phyloP scores from a whole-genome alignment of 768 basidiomycete genomes.

The Russula sp. region DNA sequence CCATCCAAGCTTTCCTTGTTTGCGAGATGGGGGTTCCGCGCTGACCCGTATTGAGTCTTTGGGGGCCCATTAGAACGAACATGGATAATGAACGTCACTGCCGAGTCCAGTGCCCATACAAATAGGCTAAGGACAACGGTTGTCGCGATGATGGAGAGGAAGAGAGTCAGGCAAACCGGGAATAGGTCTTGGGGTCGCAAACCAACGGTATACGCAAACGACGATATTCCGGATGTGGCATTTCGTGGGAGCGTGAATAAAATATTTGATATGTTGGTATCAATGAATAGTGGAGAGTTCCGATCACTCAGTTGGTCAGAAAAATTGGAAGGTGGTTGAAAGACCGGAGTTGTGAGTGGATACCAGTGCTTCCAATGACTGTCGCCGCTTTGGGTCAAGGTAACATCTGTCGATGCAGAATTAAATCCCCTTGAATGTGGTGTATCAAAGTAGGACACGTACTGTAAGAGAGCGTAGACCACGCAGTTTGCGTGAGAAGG shows the following conservation, averaged over 20 bases:
- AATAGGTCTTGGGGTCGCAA: conserved; percentile 80
- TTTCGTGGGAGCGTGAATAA: conserved; percentile 68
- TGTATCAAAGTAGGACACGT: conserved; percentile 32
- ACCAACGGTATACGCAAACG: conserved; percentile 83
- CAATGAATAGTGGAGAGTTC: conserved; percentile 73
- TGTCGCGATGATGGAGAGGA: conserved; percentile 72
- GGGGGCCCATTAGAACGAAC: conserved; percentile 30
- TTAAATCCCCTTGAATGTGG: background rate
- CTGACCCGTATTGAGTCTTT: conserved; percentile 35
- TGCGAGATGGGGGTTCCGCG: conserved; percentile 43
- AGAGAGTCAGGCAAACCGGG: conserved; percentile 74
- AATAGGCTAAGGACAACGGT: conserved; percentile 67
- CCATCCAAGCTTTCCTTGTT: conserved; percentile 54
- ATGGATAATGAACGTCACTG: conserved; percentile 42
- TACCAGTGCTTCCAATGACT: conserved; percentile 58
- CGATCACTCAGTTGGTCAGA: conserved; percentile 67
- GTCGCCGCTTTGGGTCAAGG: conserved; percentile 50
- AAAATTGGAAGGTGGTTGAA: conserved; percentile 67
- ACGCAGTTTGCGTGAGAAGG: conserved; percentile 81
- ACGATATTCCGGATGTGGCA: conserved; percentile 65
- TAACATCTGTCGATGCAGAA: conserved; percentile 55
- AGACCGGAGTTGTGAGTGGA: conserved; percentile 55
- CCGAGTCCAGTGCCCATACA: conserved; percentile 69
- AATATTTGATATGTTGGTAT: conserved; percentile 62
- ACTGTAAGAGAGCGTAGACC: conserved; percentile 83